These are phyloP conservation scores for Gnomoniopsis smithogilvyi DNA, from an alignment of 2,329 filamentous ascomycete genomes.

Conservation along the genomic window DNA sequence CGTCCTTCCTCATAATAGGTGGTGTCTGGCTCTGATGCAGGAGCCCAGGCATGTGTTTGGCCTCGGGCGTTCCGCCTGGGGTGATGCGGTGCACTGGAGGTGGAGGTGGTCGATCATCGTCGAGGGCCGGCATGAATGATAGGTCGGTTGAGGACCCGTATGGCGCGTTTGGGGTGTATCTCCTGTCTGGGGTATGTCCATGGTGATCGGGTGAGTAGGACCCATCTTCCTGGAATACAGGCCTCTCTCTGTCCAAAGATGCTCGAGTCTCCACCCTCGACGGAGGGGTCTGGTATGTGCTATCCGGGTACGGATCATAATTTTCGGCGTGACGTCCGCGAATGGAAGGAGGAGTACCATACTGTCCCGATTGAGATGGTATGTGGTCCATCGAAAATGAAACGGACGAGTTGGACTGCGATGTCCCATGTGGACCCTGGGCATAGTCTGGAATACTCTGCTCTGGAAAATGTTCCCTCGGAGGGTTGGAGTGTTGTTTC, in stretches of 20 bases:
- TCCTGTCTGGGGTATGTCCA: slow-evolving; percentile 33
- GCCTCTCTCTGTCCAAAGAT: slow-evolving; percentile 31
- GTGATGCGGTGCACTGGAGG: slow-evolving; percentile 51
- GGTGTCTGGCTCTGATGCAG: slow-evolving; percentile 26
- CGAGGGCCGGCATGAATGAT: slow-evolving; percentile 23
- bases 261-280: slow-evolving; percentile 8
- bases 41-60: slow-evolving; percentile 8
- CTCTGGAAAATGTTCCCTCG: slow-evolving; percentile 22
- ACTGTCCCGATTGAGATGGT: slow-evolving; percentile 51
- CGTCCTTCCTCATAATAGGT: slow-evolving; percentile 55
- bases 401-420: slow-evolving; percentile 40
- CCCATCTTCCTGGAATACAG: slow-evolving; percentile 34
- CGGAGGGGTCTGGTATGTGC: slow-evolving; percentile 20
- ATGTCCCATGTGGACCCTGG: slow-evolving; percentile 42
- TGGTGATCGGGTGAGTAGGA: slow-evolving; percentile 34
- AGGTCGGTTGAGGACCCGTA: slow-evolving; percentile 32
- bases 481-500: slow-evolving; percentile 4
- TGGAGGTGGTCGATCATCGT: slow-evolving; percentile 49
- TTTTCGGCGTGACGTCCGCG: slow-evolving; percentile 34
- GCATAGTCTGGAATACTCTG: slow-evolving; percentile 37
- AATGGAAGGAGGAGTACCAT: slow-evolving; percentile 37
- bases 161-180: slow-evolving; percentile 21
- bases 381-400: slow-evolving; percentile 48
- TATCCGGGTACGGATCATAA: slow-evolving; percentile 31
- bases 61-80: slow-evolving; percentile 25